phyloP scores from a whole-genome alignment of 345 rosid species.

The Turritis glabra region DNA sequence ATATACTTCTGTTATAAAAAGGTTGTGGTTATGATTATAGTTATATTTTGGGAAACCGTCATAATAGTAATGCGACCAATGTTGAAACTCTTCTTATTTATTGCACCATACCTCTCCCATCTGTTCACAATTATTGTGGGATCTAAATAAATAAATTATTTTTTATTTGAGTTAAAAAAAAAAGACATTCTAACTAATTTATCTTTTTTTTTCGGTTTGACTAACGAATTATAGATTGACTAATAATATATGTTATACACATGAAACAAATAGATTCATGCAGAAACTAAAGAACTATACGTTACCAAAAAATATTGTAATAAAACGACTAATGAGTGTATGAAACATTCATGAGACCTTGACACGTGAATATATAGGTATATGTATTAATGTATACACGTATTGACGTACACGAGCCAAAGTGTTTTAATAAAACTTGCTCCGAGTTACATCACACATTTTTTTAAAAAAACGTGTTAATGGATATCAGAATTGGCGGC shows the following conservation, averaged over 20 bases:
- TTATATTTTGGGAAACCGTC: slow-evolving; percentile 38
- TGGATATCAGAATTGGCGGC: slow-evolving; percentile 32
- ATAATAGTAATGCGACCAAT: slow-evolving; percentile 27
- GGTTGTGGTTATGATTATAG: slow-evolving; percentile 32
- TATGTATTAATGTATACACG: background rate
- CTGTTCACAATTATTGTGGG: slow-evolving; percentile 28
- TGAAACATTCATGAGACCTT: slow-evolving; percentile 19
- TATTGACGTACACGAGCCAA: slow-evolving; percentile 28
- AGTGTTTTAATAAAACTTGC: slow-evolving; percentile 12
- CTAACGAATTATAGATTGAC: background rate
- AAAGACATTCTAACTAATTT: background rate
- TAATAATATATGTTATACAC: slow-evolving; percentile 6
- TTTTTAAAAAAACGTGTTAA: slow-evolving; percentile 14
- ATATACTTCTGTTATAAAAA: background rate
- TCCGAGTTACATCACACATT: slow-evolving; percentile 15
- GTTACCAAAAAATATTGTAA: slow-evolving; percentile 13
- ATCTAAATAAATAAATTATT: background rate
- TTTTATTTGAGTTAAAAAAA: background rate
- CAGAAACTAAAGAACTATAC: slow-evolving; percentile 14
- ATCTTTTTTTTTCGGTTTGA: background rate
- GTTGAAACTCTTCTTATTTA: slow-evolving; percentile 34
- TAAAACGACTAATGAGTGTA: background rate
- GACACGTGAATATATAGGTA: slow-evolving; percentile 32
- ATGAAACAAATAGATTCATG: background rate
- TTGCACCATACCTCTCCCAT: slow-evolving; percentile 34